These are phyloP conservation scores for Millerozyma acaciae DNA, from an alignment of 805 yeast genomes.

Conservation along the genomic window DNA sequence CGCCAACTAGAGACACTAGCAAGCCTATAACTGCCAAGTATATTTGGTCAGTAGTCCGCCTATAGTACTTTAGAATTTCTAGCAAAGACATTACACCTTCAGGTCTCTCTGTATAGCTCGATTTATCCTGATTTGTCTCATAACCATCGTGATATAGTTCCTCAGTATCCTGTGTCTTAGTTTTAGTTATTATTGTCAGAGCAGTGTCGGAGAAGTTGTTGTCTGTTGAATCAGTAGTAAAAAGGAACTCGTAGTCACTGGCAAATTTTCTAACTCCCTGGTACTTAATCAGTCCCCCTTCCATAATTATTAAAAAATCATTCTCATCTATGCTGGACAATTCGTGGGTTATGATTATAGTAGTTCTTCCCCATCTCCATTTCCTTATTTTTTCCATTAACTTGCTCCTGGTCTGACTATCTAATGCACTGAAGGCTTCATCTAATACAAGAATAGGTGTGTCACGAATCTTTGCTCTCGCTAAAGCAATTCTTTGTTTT, in stretches of 20 bases:
- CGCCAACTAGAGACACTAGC: slow-evolving; percentile 48
- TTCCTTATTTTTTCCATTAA: slow-evolving; percentile 49
- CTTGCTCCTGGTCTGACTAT: slow-evolving; percentile 41
- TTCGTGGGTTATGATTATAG: slow-evolving; percentile 81
- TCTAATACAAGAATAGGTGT: slow-evolving; percentile 77
- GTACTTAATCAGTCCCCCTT: slow-evolving; percentile 48
- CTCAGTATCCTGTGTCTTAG: slow-evolving; percentile 1
- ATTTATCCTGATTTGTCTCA: slow-evolving; percentile 9
- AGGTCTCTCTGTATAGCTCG: slow-evolving; percentile 3
- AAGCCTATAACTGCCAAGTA: slow-evolving; percentile 47
- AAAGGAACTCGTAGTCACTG: neutral
- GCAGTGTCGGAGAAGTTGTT: neutral
- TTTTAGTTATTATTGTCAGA: neutral
- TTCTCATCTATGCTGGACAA: slow-evolving; percentile 47
- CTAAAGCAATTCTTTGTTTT: slow-evolving; percentile 75
- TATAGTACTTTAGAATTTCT: slow-evolving; percentile 23
- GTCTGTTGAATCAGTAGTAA: neutral
- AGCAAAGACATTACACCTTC: slow-evolving; percentile 18
- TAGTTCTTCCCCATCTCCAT: slow-evolving; percentile 69
- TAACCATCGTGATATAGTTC: slow-evolving; percentile 11
- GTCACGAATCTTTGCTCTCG: slow-evolving; percentile 74
- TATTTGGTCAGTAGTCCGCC: slow-evolving; percentile 16
- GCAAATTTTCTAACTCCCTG: slow-evolving; percentile 11
- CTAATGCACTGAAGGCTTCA: slow-evolving; percentile 84
- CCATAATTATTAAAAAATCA: slow-evolving; percentile 60